Evolutionary conservation across 169 alveolate genomes (phyloP), one percentile per base, ranked within the genome.

Genomic region (Plasmodium gonderi): DNA sequence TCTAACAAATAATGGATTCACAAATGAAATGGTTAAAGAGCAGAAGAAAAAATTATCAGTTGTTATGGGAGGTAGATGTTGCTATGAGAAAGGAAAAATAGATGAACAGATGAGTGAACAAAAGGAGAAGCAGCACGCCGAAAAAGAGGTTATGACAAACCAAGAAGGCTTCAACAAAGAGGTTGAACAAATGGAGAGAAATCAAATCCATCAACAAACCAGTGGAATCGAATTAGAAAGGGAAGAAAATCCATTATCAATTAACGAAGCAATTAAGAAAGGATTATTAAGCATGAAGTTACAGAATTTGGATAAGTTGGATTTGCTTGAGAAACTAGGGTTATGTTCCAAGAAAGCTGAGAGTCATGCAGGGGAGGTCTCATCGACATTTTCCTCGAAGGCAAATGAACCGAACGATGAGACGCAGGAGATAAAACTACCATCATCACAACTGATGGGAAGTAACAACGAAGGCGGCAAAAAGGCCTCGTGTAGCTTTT

Each of bases 331-430:
- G 77, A 40, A 45, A 45, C 23, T 72, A 36, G 91, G 76, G 26
- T 47, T 80, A 12, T 54, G 40, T 6, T 33, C 20, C 23, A 82
- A 75, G 60, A 65, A 83, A 75, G 60, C 77, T 31, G 85, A 72
- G 47, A 26, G 38, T 64, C 3, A 33, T 11, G 36, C n/a, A 26
- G 83, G 20, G 12, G 67, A 38, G 23, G 14, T 20, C 23, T 33
- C 80, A n/a, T n/a, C n/a, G 1, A 72, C 26, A n/a, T 72, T 36
- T 72, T 17, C n/a, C 17, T 26, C 9, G 20, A 67, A 40, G 33
- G 79, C 33, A 40, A 45, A 29, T 1, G 77, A 31, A 42, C 72
- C 14, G 12, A 4, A 14, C 11, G 45, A 75, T 6, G 92, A 26
- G 20, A 80, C 17, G 45, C 11, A 20, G 65, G 69, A 20, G 4